phyloP scores from a whole-genome alignment of 208 protist species.

The Leishmania major region DNA sequence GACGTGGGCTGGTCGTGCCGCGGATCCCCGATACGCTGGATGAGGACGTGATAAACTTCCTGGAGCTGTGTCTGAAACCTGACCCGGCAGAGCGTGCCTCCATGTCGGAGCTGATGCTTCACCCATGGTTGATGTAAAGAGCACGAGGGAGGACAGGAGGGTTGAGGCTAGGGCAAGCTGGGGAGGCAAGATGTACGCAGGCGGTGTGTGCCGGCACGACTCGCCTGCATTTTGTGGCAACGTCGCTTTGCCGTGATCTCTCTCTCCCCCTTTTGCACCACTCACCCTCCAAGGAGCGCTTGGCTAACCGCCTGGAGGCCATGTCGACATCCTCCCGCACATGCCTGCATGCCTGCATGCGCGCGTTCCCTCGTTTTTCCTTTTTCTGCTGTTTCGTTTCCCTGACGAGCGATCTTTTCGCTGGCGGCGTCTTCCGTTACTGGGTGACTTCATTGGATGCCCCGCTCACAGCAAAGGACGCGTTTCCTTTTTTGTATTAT shows the following conservation, averaged over 20 bases:
- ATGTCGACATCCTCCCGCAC: background rate
- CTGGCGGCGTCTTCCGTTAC: background rate
- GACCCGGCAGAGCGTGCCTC: slow-evolving; percentile 48
- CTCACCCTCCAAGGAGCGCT: background rate
- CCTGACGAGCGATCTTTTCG: no score
- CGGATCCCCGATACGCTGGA: slow-evolving; percentile 47
- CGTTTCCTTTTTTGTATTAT: no score
- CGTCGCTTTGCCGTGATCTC: slow-evolving; percentile 6
- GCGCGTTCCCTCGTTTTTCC: no score
- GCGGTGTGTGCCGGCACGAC: background rate
- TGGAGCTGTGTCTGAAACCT: slow-evolving; percentile 39
- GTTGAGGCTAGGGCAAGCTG: background rate
- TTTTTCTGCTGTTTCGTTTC: background rate
- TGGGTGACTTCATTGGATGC: no score
- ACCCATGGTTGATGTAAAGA: slow-evolving; percentile 54
- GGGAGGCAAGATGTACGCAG: background rate
- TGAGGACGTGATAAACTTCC: slow-evolving; percentile 46
- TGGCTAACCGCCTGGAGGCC: background rate
- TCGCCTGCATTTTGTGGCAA: background rate
- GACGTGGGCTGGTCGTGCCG: slow-evolving; percentile 37
- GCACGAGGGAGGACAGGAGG: background rate
- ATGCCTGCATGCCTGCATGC: no score
- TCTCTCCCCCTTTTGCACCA: background rate
- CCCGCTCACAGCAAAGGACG: no score
- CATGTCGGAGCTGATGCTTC: slow-evolving; percentile 40